Percentiles rank a stretch among this genome's conserved stretches.
Conservation (phyloP, 352 stramenopile genomes). For the Albugo laibachii region DNA sequence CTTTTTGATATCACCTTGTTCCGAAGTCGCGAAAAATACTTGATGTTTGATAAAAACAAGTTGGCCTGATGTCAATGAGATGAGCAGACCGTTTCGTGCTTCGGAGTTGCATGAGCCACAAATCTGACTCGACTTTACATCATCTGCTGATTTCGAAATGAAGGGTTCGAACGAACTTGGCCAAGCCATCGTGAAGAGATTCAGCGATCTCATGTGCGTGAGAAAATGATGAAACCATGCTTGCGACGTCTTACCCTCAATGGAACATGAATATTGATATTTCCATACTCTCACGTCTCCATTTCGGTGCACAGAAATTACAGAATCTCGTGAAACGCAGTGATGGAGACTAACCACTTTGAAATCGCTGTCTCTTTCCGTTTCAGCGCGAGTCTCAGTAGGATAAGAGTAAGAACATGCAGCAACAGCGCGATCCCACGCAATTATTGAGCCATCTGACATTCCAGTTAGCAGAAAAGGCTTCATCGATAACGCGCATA, state of each 20-base stretch:
- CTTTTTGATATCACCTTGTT: not conserved
- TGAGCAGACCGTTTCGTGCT: not conserved
- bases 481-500: slow-evolving; percentile 18
- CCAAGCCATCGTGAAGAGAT: slow-evolving; percentile 5
- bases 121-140: slow-evolving; percentile 6
- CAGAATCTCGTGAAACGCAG: slow-evolving; percentile 14
- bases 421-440: slow-evolving; percentile 36
- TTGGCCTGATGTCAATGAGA: slow-evolving; percentile 11
- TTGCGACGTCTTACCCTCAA: not conserved
- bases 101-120: not conserved
- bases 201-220: slow-evolving; percentile 6
- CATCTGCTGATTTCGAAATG: not conserved
- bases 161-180: slow-evolving; percentile 1
- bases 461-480: slow-evolving; percentile 37
- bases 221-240: slow-evolving; percentile 13
- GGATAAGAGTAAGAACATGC: slow-evolving; percentile 7
- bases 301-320: slow-evolving; percentile 19
- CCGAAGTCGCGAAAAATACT: not conserved
- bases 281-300: slow-evolving; percentile 18
- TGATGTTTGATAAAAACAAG: slow-evolving; percentile 12
- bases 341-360: slow-evolving; percentile 19
- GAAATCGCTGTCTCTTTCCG: not conserved
- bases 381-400: not conserved
- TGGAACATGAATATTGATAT: slow-evolving; percentile 5
- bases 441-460: slow-evolving; percentile 19